These are phyloP conservation scores for Lavandula angustifolia DNA, from an alignment of 257 asterid species.

Conservation along the genomic window DNA sequence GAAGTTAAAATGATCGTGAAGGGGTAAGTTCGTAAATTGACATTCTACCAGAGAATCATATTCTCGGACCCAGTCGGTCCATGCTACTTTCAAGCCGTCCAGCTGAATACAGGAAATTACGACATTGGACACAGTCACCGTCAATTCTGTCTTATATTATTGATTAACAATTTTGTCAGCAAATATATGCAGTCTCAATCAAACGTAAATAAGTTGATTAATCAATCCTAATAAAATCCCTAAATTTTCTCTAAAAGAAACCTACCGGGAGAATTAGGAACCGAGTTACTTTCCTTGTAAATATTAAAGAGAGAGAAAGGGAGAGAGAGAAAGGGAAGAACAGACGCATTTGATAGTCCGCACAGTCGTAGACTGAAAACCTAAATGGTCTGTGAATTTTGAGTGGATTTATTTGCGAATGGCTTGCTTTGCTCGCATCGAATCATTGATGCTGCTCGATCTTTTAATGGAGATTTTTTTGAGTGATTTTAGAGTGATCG, in stretches of 20 bases:
- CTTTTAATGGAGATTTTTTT: background rate
- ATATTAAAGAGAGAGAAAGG: conserved; percentile 18
- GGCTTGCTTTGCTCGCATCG: conserved; percentile 30
- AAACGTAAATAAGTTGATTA: conserved; percentile 26
- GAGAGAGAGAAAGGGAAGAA: conserved; percentile 15
- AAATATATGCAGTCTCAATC: conserved; percentile 19
- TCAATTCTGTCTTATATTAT: conserved; percentile 27
- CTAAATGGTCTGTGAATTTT: conserved; percentile 31
- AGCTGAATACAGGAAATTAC: conserved; percentile 16
- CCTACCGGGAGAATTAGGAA: conserved; percentile 27
- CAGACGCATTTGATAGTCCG: conserved; percentile 17
- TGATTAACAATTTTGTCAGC: conserved; percentile 12
- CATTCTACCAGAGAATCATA: too few relatives aligned
- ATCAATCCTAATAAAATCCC: conserved; percentile 22
- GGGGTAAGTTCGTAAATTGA: background rate
- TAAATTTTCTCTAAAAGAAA: background rate
- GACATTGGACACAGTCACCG: conserved; percentile 30
- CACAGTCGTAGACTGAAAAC: conserved; percentile 33
- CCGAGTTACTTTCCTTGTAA: conserved; percentile 20
- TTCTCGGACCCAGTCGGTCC: too few relatives aligned
- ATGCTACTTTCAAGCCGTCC: background rate
- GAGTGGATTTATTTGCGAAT: conserved; percentile 23
- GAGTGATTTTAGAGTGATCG: conserved; percentile 33
- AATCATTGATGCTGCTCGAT: conserved; percentile 22
- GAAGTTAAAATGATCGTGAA: background rate